Percentiles rank a stretch among this genome's conserved stretches.
These are phyloP conservation scores for Monilinia polystroma DNA, from an alignment of 2,329 filamentous ascomycete species.

Conservation along the genomic window DNA sequence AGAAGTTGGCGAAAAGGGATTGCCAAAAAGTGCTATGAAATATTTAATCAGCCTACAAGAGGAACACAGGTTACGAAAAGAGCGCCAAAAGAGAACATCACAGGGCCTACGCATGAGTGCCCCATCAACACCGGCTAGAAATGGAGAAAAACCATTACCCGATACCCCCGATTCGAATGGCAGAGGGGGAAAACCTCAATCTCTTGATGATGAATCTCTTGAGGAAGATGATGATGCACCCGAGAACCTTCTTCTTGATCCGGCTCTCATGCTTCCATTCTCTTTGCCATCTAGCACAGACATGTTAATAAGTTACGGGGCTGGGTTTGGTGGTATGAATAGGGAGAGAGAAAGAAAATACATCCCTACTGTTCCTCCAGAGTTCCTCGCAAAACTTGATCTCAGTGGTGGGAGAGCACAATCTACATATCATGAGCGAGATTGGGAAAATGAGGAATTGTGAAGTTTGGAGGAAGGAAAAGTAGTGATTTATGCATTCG, in stretches of 20 bases:
- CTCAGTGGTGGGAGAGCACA: conserved; percentile 47
- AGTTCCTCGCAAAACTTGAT: conserved; percentile 88
- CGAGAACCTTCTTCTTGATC: conserved; percentile 78
- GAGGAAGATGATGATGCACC: conserved; percentile 66
- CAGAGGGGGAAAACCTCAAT: conserved; percentile 35
- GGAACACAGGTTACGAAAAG: conserved; percentile 63
- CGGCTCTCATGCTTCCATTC: conserved; percentile 90
- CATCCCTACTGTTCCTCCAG: conserved; percentile 89
- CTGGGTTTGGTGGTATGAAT: conserved; percentile 90
- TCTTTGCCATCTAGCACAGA: conserved; percentile 94
- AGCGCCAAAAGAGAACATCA: conserved; percentile 49
- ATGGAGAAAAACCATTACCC: conserved; percentile 46
- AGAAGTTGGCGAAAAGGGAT: conserved; percentile 90
- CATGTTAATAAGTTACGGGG: conserved; percentile 94
- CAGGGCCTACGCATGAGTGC: conserved; percentile 45
- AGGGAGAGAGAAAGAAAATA: conserved; percentile 91
- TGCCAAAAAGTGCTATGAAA: conserved; percentile 85
- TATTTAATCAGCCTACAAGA: conserved; percentile 80
- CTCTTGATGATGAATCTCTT: conserved; percentile 30
- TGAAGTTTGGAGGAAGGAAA: conserved; percentile 23
- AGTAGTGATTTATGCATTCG: neutral
- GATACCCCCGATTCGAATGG: conserved; percentile 46
- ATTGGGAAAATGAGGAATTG: conserved; percentile 64
- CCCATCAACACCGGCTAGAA: conserved; percentile 43
- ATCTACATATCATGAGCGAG: conserved; percentile 61